Evolutionary conservation across 768 basidiomycete species (phyloP).

Genomic region (Coprinopsis strossmayeri): DNA sequence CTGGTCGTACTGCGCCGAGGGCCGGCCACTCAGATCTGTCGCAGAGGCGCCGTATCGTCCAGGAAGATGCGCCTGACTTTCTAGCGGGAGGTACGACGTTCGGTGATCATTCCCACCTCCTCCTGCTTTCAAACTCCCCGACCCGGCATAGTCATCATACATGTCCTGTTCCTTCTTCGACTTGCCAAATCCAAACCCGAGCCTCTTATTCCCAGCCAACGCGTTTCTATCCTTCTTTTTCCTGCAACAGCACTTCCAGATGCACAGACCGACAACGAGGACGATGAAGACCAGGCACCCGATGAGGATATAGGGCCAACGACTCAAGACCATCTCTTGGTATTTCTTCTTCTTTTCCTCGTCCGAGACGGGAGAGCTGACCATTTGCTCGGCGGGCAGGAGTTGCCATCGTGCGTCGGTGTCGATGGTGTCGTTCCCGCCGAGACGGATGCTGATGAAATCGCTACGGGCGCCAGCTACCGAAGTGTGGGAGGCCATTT

Average conservation of each 20-base stretch:
- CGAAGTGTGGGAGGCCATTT: conserved; percentile 58
- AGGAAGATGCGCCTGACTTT: conserved; percentile 16
- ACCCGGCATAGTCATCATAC: conserved; percentile 11
- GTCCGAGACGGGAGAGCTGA: conserved; percentile 56
- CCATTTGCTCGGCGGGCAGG: conserved; percentile 50
- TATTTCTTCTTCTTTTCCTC: conserved; percentile 63
- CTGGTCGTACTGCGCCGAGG: neutral
- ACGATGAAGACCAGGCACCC: conserved; percentile 50
- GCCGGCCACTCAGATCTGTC: neutral
- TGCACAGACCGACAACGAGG: conserved; percentile 37
- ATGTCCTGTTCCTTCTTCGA: conserved; percentile 17
- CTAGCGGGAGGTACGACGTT: conserved; percentile 22
- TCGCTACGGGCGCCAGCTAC: conserved; percentile 48
- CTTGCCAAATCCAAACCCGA: conserved; percentile 6
- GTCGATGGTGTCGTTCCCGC: conserved; percentile 51
- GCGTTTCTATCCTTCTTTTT: conserved; percentile 14
- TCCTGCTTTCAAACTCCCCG: neutral
- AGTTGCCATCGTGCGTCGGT: conserved; percentile 46
- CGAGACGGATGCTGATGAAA: conserved; percentile 57
- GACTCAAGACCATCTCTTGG: conserved; percentile 58
- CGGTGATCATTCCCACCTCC: neutral
- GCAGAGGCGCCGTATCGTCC: neutral
- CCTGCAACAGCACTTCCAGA: conserved; percentile 59
- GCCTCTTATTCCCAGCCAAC: conserved; percentile 8
- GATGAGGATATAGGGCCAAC: conserved; percentile 66